A percentile compares a stretch with the other conserved stretches of the same genome.
phyloP scores from a whole-genome alignment of 176 grass and related monocot species.

The Luzula sylvatica region DNA sequence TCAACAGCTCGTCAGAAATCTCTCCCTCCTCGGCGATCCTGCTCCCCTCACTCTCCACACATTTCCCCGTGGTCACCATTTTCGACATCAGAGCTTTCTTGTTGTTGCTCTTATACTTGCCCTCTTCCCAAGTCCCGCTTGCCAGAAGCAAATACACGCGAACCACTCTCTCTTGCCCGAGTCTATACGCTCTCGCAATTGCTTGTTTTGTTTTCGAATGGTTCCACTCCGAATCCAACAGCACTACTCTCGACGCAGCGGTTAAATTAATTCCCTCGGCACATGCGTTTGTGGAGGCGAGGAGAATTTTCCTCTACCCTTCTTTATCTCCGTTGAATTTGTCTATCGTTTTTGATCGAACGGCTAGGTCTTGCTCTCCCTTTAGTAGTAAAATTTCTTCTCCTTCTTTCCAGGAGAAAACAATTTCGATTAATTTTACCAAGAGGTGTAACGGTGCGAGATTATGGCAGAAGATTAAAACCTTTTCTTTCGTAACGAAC shows the following conservation, averaged over 20 bases:
- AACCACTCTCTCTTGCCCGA: slow-evolving; percentile 68
- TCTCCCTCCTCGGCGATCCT: slow-evolving; percentile 13
- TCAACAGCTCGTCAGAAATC: slow-evolving; percentile 49
- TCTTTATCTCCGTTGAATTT: slow-evolving; percentile 49
- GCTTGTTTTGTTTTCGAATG: slow-evolving; percentile 89
- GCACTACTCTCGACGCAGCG: slow-evolving; percentile 67
- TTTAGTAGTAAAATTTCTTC: slow-evolving; percentile 65
- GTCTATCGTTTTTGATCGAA: slow-evolving; percentile 60
- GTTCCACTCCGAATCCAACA: slow-evolving; percentile 97
- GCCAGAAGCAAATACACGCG: slow-evolving; percentile 70
- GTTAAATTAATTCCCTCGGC: slow-evolving; percentile 91
- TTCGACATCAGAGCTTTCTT: slow-evolving; percentile 71
- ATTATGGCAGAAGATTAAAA: slow-evolving; percentile 94
- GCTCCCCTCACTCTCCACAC: slow-evolving; percentile 20
- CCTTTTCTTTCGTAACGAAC: slow-evolving; percentile 48
- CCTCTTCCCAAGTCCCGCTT: slow-evolving; percentile 77
- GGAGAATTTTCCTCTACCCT: slow-evolving; percentile 58
- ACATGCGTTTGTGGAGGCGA: slow-evolving; percentile 86
- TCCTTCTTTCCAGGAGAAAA: slow-evolving; percentile 56
- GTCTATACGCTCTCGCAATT: slow-evolving; percentile 77
- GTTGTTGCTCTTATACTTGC: slow-evolving; percentile 56
- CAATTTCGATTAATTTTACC: slow-evolving; percentile 38
- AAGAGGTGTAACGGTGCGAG: slow-evolving; percentile 53
- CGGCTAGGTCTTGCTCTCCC: slow-evolving; percentile 62
- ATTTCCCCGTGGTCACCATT: slow-evolving; percentile 58